These are phyloP conservation scores for Achlya hypogyna DNA, from an alignment of 352 stramenopile species.

Conservation along the genomic window DNA sequence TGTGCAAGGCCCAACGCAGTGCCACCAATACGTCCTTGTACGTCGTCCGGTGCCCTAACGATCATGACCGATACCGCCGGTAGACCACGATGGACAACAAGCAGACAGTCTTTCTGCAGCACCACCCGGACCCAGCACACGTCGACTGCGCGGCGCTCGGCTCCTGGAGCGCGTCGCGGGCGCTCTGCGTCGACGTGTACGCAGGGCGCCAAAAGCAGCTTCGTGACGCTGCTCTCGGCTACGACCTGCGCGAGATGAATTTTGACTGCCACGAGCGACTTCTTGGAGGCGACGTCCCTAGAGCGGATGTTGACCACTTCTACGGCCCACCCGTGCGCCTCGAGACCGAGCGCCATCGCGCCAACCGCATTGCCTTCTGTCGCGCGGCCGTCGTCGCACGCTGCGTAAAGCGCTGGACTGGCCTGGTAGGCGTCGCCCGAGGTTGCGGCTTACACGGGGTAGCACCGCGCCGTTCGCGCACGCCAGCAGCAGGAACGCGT, in stretches of 20 bases:
- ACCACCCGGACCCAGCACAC: not conserved
- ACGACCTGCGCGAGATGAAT: slow-evolving; percentile 4
- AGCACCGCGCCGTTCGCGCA: too few relatives aligned
- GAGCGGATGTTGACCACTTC: not conserved
- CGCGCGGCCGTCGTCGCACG: not conserved
- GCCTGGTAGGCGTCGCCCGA: not conserved
- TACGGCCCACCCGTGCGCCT: not conserved
- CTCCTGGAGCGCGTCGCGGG: not conserved
- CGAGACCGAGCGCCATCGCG: not conserved
- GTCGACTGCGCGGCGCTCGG: not conserved
- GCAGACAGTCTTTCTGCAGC: not conserved
- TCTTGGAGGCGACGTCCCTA: slow-evolving; percentile 3
- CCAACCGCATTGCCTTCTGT: not conserved
- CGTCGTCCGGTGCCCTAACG: not conserved
- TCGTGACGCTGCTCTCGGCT: not conserved
- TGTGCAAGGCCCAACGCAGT: not conserved
- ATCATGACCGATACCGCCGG: not conserved
- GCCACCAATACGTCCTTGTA: slow-evolving; percentile 19
- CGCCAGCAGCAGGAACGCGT: too few relatives aligned
- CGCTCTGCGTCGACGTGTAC: not conserved
- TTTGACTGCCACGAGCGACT: slow-evolving; percentile 8
- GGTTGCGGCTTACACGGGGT: too few relatives aligned
- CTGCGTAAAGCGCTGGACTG: not conserved
- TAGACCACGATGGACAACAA: not conserved
- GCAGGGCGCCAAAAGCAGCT: not conserved